Conservation (phyloP, 768 basidiomycete species). For the Aureoboletus auriporus region DNA sequence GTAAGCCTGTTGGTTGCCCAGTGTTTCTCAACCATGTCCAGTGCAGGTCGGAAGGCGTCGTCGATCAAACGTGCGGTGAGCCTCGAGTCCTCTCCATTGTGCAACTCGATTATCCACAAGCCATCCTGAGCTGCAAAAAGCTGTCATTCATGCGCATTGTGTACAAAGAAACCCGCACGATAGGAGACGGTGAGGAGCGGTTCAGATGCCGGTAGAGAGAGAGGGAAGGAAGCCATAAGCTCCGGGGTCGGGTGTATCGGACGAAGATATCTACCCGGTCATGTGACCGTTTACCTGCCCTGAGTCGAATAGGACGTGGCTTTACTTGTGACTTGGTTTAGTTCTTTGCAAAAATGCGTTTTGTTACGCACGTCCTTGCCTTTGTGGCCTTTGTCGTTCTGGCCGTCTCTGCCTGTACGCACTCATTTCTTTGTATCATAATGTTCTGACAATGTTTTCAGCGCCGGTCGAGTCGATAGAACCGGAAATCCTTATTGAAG, state of each 20-base stretch:
- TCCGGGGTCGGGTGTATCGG: no score
- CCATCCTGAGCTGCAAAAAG: conserved; percentile 37
- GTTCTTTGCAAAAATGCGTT: conserved; percentile 29
- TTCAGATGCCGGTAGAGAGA: conserved; percentile 44
- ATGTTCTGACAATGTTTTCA: conserved; percentile 8
- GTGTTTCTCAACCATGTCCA: conserved; percentile 68
- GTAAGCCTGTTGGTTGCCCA: conserved; percentile 57
- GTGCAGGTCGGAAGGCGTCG: conserved; percentile 60
- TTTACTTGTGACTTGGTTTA: no score
- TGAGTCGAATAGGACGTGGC: conserved; percentile 27
- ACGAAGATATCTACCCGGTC: background rate
- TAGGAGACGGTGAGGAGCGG: conserved; percentile 66
- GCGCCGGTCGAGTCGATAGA: conserved; percentile 35
- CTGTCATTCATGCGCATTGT: background rate
- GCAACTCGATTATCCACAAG: conserved; percentile 77
- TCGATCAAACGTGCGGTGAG: conserved; percentile 57
- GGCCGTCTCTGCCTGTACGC: conserved; percentile 30
- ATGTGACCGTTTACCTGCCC: conserved; percentile 26
- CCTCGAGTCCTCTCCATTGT: conserved; percentile 73
- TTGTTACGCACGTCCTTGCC: conserved; percentile 26
- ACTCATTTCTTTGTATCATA: background rate
- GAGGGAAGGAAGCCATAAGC: conserved; percentile 26
- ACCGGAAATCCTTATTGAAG: conserved; percentile 51
- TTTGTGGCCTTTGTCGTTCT: conserved; percentile 27
- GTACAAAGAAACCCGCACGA: conserved; percentile 38